phyloP scores from a whole-genome alignment of 2,329 filamentous ascomycete genomes.

The Aureobasidium sp. region DNA sequence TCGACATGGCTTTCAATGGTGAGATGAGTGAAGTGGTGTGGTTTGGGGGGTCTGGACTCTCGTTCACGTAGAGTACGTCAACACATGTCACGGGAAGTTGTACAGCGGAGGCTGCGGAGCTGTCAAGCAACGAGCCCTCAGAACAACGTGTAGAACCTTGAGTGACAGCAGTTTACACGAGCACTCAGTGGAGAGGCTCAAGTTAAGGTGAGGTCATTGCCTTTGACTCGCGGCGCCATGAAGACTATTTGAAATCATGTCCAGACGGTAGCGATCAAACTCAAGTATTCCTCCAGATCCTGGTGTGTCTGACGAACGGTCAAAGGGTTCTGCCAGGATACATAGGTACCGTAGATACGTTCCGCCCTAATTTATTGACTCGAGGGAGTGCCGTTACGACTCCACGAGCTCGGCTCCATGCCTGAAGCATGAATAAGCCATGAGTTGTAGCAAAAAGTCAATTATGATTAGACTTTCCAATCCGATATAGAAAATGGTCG shows the following conservation, averaged over 20 bases:
- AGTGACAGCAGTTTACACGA: background rate
- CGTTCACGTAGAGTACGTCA: no score
- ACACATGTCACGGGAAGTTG: background rate
- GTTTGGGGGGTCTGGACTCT: no score
- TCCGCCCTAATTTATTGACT: background rate
- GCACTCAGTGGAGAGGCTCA: background rate
- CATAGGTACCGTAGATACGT: background rate
- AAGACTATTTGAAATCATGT: constrained; percentile 2
- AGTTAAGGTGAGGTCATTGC: constrained; percentile 9
- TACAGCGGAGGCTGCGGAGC: background rate
- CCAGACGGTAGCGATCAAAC: background rate
- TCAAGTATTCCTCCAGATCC: background rate
- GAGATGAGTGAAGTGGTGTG: no score
- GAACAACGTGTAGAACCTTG: background rate
- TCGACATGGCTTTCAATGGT: no score
- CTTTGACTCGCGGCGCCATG: background rate
- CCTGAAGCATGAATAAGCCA: no score
- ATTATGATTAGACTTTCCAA: background rate
- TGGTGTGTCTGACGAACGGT: background rate
- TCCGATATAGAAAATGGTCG: background rate
- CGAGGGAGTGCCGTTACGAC: background rate
- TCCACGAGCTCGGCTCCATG: background rate
- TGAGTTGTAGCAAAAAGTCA: background rate
- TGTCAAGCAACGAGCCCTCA: background rate
- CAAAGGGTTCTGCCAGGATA: background rate